Conservation (phyloP, 1,284 basidiomycete species). For the Jaminaea rosea region DNA sequence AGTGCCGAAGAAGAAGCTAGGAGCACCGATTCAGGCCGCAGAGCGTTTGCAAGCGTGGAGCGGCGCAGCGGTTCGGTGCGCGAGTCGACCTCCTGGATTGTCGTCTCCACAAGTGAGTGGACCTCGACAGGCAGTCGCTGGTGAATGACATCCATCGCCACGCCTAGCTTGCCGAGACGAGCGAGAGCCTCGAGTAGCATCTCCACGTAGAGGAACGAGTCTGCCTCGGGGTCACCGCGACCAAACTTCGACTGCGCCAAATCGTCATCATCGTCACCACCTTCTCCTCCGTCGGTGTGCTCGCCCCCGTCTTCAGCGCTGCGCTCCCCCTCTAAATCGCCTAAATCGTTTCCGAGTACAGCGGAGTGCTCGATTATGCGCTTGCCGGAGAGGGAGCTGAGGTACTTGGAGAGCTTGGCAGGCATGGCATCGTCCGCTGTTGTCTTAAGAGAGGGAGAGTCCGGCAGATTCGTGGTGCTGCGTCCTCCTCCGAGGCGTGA, state of each 20-base stretch:
- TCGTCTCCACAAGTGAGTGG: slow-evolving; percentile 73
- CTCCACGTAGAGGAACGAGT: slow-evolving; percentile 91
- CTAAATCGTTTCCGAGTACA: too few relatives aligned
- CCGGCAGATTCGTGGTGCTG: slow-evolving; percentile 9
- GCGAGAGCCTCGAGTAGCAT: slow-evolving; percentile 84
- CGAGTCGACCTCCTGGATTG: slow-evolving; percentile 79
- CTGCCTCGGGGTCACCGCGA: slow-evolving; percentile 73
- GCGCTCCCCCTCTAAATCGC: too few relatives aligned
- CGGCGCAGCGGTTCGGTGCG: slow-evolving; percentile 30
- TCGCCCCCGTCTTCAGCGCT: too few relatives aligned
- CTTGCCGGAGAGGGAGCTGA: slow-evolving; percentile 13
- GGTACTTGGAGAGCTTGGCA: slow-evolving; percentile 20
- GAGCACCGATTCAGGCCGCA: slow-evolving; percentile 56
- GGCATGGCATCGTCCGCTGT: too few relatives aligned
- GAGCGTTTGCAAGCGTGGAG: slow-evolving; percentile 63
- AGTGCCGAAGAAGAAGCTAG: slow-evolving; percentile 29
- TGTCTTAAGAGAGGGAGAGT: too few relatives aligned
- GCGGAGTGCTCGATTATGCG: background rate
- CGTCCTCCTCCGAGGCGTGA: background rate
- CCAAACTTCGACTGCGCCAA: slow-evolving; percentile 12
- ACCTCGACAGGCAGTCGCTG: slow-evolving; percentile 80
- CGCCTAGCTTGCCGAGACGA: slow-evolving; percentile 77
- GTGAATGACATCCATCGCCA: slow-evolving; percentile 70
- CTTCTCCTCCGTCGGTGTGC: background rate
- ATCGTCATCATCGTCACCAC: background rate